Base-by-base conservation (phyloP, 108 stramenopile genomes). In the Skeletonema potamos region DNA sequence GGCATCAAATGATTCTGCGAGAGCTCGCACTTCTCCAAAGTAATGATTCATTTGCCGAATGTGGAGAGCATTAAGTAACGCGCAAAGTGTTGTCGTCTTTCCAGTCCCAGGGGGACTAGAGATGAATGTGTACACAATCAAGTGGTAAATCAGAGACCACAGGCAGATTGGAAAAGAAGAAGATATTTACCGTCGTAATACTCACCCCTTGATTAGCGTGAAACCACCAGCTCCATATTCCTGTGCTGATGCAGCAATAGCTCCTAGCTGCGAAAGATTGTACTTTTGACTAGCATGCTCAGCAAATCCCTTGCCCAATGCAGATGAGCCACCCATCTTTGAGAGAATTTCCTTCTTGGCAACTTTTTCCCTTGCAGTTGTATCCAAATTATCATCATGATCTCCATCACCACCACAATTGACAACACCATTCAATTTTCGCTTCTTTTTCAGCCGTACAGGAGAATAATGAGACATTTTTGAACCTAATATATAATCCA, bases 41-140 rank as follows among this genome's bases (percentile, higher is more conserved):
- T 94, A 94, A 37, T 86, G 86, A 54, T 94, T 94, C 82, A 92
- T 92, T 76, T 94, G 92, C 66, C 91, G 81, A 68, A 94, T 89
- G 44, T 96, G 99, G 9, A 99, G 82, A 4, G 93, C 84, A 74
- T 99, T 99, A 27, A 99, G 74, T 13, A 97, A 59, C 39, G 93
- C 96, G 32, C 93, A 86, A 0, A 99, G 64, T 12, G 98, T 99
- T 11, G 97, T 97, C n/a, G 98, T 99, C 87, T 98, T 96, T 54
- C 73, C 54, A 4, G 33, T 59, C 1, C 58, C 58, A 33, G 58
- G 58, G 0, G 64, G 64, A 1, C 55, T 46, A n/a, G n/a, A n/a
- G 6, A 46, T 32, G 13, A 27, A 36, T 18, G n/a, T 34, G 13
- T 26, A 59, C 28, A 17, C 17, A 12, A 59, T 39, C 22, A 37